Base-by-base conservation (phyloP, 2,329 filamentous ascomycete genomes). In the Botrytis squamosa region DNA sequence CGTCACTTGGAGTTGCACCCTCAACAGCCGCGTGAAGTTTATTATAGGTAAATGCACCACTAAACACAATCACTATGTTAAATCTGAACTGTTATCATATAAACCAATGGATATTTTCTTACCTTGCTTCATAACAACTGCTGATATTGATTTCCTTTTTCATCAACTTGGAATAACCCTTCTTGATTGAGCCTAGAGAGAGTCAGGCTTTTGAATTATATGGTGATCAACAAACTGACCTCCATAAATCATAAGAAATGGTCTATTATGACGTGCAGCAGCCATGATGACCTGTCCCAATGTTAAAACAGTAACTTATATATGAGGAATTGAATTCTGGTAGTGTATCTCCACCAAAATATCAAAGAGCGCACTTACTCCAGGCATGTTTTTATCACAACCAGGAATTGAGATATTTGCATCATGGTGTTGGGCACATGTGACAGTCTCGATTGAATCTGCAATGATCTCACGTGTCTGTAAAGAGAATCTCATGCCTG, bases 321-420 rank as follows among this genome's bases (percentile, higher is more conserved):
- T 33, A 8, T 44, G 7, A 18, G 52, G 49, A 46, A 57, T 22
- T n/a, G 9, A 52, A 16, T 62, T n/a, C 9, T 36, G 10, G 7
- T 25, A 25, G 16, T 25, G 16, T 49, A 7, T 44, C 2, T 73
- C 29, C 60, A 46, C n/a, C 29, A 67, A 36, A 29, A 29, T 6
- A 38, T 42, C 4, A 42, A 44, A 20, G 40, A 2, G 22, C 33
- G 38, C 40, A 71, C 72, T 71, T 59, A 74, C 70, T 38, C 95
- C 95, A 0, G 95, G 95, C 95, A 98, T 98, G 83, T 98, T 98
- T 88, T 98, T 98, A 85, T 98, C 95, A 82, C 95, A 98, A 18
- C 95, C 95, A 0, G 95, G 94, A 78, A 98, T 95, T 44, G 93
- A 91, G 81, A 98, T 95, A 82, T 95, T 97, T 74, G 94, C 95